Percentiles rank a stretch among this genome's conserved stretches.
These are phyloP conservation scores for Lathyrus sativus DNA, from an alignment of 306 rosid species.

Conservation along the genomic window DNA sequence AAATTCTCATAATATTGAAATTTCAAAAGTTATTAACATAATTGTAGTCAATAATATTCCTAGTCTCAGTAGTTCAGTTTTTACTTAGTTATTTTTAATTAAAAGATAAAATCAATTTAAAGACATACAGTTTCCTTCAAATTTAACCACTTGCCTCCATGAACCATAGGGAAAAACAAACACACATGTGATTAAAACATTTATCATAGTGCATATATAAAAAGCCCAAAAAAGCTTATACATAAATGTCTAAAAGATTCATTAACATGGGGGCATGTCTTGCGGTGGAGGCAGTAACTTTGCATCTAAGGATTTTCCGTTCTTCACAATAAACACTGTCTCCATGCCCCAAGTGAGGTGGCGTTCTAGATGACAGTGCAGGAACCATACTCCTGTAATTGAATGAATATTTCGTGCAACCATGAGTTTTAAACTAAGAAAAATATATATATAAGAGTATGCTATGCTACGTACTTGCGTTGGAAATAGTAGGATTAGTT, in stretches of 20 bases:
- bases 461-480: not conserved
- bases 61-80: not conserved
- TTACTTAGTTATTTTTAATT: not conserved
- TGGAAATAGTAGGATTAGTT: not conserved
- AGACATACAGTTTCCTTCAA: not conserved
- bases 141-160: not conserved
- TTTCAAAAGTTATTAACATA: not conserved
- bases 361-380: constrained; percentile 19
- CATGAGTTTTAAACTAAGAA: not conserved
- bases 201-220: not conserved
- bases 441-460: not conserved
- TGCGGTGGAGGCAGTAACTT: not conserved
- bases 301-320: not conserved
- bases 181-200: not conserved
- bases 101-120: constrained; percentile 2
- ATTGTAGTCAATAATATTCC: not conserved
- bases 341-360: constrained; percentile 14
- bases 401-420: not conserved
- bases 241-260: not conserved
- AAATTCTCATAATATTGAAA: not conserved
- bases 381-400: constrained; percentile 9
- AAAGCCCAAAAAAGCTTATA: too few relatives aligned
- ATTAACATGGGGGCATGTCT: constrained; percentile 13
- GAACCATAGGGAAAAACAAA: not conserved
- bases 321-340: constrained; percentile 5